Base-by-base conservation (phyloP, 108 stramenopile genomes). In the Mediolabrus comicus region DNA sequence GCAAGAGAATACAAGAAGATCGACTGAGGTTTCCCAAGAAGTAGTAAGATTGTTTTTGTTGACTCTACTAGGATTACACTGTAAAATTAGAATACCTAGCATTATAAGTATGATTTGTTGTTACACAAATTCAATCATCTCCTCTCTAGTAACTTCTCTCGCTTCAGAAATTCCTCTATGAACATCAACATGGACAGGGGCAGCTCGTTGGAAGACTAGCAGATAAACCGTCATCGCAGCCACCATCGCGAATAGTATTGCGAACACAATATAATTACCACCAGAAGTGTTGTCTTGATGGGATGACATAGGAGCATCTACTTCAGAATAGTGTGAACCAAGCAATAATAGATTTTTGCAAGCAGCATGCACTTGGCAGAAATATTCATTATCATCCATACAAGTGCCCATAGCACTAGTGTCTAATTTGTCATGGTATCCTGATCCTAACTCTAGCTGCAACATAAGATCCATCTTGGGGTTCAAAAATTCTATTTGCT, bases 391-490 rank as follows among this genome's bases (percentile, higher is more conserved):
- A 24, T 53, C 60, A 30, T 71, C 13, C 4, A 35, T 34, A 52
- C 70, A 71, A 33, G 51, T 71, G 11, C 70, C 70, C 59, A 71
- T 62, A 41, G 60, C 29, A 53, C 13, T 52, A 3, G 22, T 16
- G 62, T 71, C 53, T 24, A 71, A 36, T 26, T 51, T 29, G 3
- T 49, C 41, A 59, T 26, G 33, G 22, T 9, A 71, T 57, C 19
- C 60, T 60, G n/a, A n/a, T n/a, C n/a, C n/a, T n/a, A n/a, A n/a
- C 30, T 71, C 70, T 33, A 71, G 22, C 26, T 62, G 38, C 7
- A 71, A 36, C n/a, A 71, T 71, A 12, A 62, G 32, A 32, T 71
- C 70, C 31, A 71, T 35, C 22, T 71, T 61, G 24, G 70, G 70
- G 28, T 71, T 71, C 17, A 71, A 35, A 9, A 26, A 24, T 4